These are phyloP conservation scores for Evansstolkia leycettana DNA, from an alignment of 495 filamentous ascomycete genomes.

Conservation along the genomic window DNA sequence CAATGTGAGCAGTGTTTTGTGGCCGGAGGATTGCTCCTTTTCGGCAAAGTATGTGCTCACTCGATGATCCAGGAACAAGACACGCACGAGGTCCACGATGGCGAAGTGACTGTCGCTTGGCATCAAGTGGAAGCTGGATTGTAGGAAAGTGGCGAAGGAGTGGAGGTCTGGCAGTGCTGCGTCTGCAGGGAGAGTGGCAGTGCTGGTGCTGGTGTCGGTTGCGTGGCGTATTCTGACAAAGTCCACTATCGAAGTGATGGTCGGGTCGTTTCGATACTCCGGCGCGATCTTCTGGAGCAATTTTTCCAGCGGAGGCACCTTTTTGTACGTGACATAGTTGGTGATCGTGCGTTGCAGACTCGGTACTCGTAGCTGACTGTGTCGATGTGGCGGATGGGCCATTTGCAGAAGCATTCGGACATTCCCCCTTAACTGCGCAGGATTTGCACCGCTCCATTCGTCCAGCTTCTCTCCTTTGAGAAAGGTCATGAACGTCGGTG, in stretches of 20 bases:
- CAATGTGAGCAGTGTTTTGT: slow-evolving; percentile 50
- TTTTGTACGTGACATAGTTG: slow-evolving; percentile 61
- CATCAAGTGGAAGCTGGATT: slow-evolving; percentile 15
- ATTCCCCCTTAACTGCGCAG: slow-evolving; percentile 53
- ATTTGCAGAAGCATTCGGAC: slow-evolving; percentile 63
- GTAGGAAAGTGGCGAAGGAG: slow-evolving; percentile 23
- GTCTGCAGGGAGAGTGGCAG: slow-evolving; percentile 38
- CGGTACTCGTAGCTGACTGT: slow-evolving; percentile 55
- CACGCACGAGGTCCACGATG: slow-evolving; percentile 67
- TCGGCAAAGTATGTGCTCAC: slow-evolving; percentile 80
- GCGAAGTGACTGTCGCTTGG: slow-evolving; percentile 51
- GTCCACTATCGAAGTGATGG: slow-evolving; percentile 43
- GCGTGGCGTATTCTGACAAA: slow-evolving; percentile 42
- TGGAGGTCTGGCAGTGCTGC: slow-evolving; percentile 43
- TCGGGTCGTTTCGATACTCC: slow-evolving; percentile 35
- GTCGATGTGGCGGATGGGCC: slow-evolving; percentile 68
- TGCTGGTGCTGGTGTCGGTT: slow-evolving; percentile 11
- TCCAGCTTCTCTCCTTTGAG: slow-evolving; percentile 63
- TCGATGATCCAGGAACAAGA: slow-evolving; percentile 67
- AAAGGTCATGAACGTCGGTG: slow-evolving; percentile 88
- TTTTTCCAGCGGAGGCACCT: slow-evolving; percentile 74
- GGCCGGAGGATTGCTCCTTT: slow-evolving; percentile 35
- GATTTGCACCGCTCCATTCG: slow-evolving; percentile 69
- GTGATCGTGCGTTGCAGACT: slow-evolving; percentile 50
- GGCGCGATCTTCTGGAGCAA: slow-evolving; percentile 61